Conservation (phyloP, 1,139 yeast genomes). For the Magnusiomyces ingens region DNA sequence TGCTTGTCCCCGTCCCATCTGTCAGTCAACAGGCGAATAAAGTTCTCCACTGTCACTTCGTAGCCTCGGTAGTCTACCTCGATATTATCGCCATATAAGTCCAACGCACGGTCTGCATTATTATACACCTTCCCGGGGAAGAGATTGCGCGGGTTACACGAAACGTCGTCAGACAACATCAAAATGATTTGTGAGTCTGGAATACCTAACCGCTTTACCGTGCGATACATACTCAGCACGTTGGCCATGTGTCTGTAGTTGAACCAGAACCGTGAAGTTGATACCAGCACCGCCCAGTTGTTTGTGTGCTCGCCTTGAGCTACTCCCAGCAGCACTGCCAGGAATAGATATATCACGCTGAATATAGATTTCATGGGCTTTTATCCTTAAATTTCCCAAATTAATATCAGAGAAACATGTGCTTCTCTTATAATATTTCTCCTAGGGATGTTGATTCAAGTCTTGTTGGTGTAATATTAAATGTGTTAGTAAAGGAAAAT, state of each 20-base stretch:
- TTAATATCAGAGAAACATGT: no score
- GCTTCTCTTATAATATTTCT: no score
- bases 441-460: no score
- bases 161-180: constrained; percentile 95
- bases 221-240: constrained; percentile 86
- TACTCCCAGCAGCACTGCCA: no score
- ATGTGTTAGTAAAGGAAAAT: not conserved
- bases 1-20: constrained; percentile 85
- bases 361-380: no score
- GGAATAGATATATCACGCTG: no score
- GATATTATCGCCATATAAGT: constrained; percentile 85
- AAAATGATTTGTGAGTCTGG: constrained; percentile 96
- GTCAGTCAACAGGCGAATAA: constrained; percentile 80
- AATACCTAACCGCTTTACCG: constrained; percentile 90
- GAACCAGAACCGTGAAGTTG: constrained; percentile 97
- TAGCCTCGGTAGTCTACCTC: constrained; percentile 97
- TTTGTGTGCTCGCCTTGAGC: constrained; percentile 2
- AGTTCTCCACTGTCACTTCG: constrained; percentile 96
- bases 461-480: not conserved
- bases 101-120: constrained; percentile 89
- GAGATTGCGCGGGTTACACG: constrained; percentile 92
- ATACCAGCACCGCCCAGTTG: constrained; percentile 69
- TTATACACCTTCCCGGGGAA: constrained; percentile 96
- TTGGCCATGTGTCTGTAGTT: constrained; percentile 97
- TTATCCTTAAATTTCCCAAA: no score